A percentile compares a stretch with the other conserved stretches of the same genome.
Evolutionary conservation across 257 asterid genomes (phyloP).

Genomic region (Prunella vulgaris): DNA sequence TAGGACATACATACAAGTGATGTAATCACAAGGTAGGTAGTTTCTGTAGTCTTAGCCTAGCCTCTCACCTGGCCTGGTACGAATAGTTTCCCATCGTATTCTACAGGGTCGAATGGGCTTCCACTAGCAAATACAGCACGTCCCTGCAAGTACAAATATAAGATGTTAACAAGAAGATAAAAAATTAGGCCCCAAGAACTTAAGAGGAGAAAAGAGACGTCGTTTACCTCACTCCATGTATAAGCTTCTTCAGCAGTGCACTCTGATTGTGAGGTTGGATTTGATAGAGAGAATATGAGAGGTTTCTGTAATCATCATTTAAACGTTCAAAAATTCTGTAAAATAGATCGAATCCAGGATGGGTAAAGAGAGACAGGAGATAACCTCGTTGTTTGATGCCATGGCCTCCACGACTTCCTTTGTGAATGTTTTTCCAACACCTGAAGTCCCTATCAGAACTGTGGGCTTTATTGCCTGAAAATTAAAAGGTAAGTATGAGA

Average conservation of each 20-base stretch:
- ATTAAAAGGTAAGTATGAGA: neutral
- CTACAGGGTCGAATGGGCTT: conserved; percentile 88
- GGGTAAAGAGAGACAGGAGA: conserved; percentile 9
- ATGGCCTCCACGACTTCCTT: conserved; percentile 83
- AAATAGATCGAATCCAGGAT: neutral
- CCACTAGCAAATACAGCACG: conserved; percentile 91
- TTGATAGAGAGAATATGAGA: conserved; percentile 78
- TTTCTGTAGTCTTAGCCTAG: conserved; percentile 6
- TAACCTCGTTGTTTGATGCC: conserved; percentile 76
- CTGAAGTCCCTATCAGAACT: conserved; percentile 88
- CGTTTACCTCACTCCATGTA: conserved; percentile 69
- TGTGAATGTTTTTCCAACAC: conserved; percentile 78
- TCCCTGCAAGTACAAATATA: conserved; percentile 41
- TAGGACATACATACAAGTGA: neutral
- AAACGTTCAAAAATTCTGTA: neutral
- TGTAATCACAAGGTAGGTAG: neutral
- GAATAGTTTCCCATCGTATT: conserved; percentile 58
- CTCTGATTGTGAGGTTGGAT: conserved; percentile 93
- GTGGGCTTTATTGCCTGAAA: conserved; percentile 81
- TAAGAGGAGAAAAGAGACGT: neutral
- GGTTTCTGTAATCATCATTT: conserved; percentile 55
- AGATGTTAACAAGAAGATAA: conserved; percentile 3
- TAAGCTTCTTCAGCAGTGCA: conserved; percentile 98
- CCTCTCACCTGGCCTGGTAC: conserved; percentile 77
- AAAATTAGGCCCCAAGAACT: neutral